Conservation (phyloP, 441 rosid genomes). For the Erodium trifolium region DNA sequence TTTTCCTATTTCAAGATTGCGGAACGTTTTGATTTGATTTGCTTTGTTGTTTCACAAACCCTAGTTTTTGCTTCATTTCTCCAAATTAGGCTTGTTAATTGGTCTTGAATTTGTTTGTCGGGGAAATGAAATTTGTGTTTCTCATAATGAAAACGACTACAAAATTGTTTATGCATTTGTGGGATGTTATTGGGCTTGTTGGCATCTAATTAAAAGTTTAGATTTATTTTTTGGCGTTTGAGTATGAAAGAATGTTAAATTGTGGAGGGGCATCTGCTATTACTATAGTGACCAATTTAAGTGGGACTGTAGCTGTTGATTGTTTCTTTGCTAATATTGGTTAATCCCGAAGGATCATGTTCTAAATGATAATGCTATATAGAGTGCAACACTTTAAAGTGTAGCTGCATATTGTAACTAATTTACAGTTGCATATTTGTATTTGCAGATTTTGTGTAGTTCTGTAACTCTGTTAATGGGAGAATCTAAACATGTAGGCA, state of each 20-base stretch:
- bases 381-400: background rate
- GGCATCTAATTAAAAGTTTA: background rate
- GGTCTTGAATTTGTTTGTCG: background rate
- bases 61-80: background rate
- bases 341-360: background rate
- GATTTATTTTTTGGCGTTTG: background rate
- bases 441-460: background rate
- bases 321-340: background rate
- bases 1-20: too few relatives aligned
- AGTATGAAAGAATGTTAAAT: background rate
- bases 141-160: background rate
- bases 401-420: background rate
- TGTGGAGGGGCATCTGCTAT: too few relatives aligned
- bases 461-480: background rate
- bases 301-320: too few relatives aligned
- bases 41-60: background rate
- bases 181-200: background rate
- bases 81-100: background rate
- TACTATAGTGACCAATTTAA: too few relatives aligned
- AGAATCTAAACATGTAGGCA: background rate
- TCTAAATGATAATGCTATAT: background rate
- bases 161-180: background rate
- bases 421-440: background rate
- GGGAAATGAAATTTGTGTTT: background rate
- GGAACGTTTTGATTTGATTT: background rate